Evolutionary conservation across 495 filamentous ascomycete species (phyloP).

Genomic region (Penicillium flavigenum): DNA sequence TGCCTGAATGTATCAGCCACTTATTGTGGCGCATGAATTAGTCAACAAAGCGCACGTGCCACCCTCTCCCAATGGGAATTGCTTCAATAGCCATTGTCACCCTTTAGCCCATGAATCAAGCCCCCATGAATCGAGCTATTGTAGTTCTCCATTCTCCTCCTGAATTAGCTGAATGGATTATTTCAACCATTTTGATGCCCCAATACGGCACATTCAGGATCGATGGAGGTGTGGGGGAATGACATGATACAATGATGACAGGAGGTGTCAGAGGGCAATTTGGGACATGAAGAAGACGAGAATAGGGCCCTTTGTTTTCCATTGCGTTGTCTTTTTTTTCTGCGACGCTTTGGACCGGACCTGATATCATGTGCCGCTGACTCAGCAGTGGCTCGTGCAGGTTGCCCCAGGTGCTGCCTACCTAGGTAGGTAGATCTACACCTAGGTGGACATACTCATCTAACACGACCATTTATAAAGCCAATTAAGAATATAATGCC

Average conservation of each 20-base stretch:
- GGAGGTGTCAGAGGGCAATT: constrained; percentile 32
- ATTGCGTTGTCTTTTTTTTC: constrained; percentile 37
- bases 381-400: constrained; percentile 27
- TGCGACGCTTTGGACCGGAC: constrained; percentile 31
- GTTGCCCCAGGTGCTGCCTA: not conserved
- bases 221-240: constrained; percentile 3
- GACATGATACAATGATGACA: constrained; percentile 19
- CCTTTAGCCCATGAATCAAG: constrained; percentile 6
- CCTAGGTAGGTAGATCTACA: not conserved
- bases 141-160: constrained; percentile 1
- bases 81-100: constrained; percentile 16
- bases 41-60: constrained; percentile 27
- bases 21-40: constrained; percentile 20
- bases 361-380: constrained; percentile 47
- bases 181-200: not conserved
- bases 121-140: constrained; percentile 10
- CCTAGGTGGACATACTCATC: not conserved
- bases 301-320: constrained; percentile 24
- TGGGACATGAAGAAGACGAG: constrained; percentile 23
- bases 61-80: constrained; percentile 16
- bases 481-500: not conserved
- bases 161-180: not conserved
- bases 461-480: not conserved
- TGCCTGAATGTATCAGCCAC: constrained; percentile 23
- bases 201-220: constrained; percentile 3